Percentiles rank a stretch among this genome's conserved stretches.
Evolutionary conservation across 805 yeast species (phyloP).

Genomic region (Starmerella vaccinii): DNA sequence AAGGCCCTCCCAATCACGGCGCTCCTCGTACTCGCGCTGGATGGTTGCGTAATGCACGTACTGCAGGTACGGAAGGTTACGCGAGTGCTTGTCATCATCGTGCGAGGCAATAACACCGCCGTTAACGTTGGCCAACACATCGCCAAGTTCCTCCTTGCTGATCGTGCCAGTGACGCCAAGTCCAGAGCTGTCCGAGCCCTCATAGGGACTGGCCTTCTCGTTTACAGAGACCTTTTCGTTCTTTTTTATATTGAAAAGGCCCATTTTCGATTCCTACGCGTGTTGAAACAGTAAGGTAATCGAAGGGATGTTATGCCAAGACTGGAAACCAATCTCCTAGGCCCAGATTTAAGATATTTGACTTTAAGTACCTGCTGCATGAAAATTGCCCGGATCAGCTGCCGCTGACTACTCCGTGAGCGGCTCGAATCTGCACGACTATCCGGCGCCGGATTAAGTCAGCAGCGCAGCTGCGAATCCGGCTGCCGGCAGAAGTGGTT

Average conservation of each 20-base stretch:
- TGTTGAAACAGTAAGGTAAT: background rate
- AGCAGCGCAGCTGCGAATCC: background rate
- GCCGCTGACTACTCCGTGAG: background rate
- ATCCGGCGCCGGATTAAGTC: background rate
- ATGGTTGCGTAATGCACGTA: slow-evolving; percentile 22
- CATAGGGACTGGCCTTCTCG: background rate
- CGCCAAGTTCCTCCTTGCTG: slow-evolving; percentile 10
- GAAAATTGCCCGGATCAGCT: background rate
- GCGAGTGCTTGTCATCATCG: slow-evolving; percentile 19
- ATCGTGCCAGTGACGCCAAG: slow-evolving; percentile 11
- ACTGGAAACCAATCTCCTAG: no score
- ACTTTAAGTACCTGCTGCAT: background rate
- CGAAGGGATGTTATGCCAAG: no score
- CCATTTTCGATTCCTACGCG: background rate
- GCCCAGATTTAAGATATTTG: background rate
- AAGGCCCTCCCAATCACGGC: slow-evolving; percentile 20
- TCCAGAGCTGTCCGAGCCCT: slow-evolving; percentile 3
- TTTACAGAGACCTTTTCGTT: background rate
- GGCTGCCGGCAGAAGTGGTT: background rate
- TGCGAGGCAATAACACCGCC: slow-evolving; percentile 15
- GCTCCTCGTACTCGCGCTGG: slow-evolving; percentile 23
- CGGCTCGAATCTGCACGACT: background rate
- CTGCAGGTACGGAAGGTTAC: slow-evolving; percentile 19
- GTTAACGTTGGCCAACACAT: slow-evolving; percentile 10
- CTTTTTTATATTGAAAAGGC: background rate